Conservation (phyloP, 192 early-diverging fungal species). For the Rhizophagus clarus region DNA sequence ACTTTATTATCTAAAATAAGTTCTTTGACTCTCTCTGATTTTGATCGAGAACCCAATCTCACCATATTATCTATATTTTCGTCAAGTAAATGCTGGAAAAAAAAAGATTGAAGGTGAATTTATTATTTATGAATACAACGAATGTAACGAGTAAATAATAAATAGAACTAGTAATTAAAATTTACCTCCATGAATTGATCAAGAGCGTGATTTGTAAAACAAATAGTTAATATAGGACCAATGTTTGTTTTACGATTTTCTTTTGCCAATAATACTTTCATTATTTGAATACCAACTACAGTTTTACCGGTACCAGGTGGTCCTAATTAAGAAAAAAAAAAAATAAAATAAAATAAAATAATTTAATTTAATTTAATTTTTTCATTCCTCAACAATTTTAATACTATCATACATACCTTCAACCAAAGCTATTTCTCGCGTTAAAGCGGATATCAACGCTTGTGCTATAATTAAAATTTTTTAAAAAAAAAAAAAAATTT, state of each 20-base stretch:
- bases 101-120: too few relatives aligned
- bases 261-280: constrained; percentile 40
- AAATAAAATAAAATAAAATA: too few relatives aligned
- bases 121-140: too few relatives aligned
- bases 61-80: constrained; percentile 35
- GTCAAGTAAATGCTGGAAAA: background rate
- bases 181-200: constrained; percentile 58
- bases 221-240: constrained; percentile 53
- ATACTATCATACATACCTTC: constrained; percentile 35
- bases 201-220: constrained; percentile 64
- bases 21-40: constrained; percentile 34
- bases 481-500: background rate
- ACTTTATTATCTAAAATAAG: background rate
- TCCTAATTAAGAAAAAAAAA: too few relatives aligned
- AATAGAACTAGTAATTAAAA: too few relatives aligned
- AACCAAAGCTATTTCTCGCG: constrained; percentile 53
- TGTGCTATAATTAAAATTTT: constrained; percentile 15
- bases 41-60: constrained; percentile 49
- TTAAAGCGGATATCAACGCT: constrained; percentile 50
- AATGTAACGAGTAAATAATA: too few relatives aligned
- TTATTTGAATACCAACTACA: constrained; percentile 55
- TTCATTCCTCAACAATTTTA: too few relatives aligned
- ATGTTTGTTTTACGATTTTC: constrained; percentile 35
- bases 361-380: too few relatives aligned
- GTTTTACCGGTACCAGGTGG: constrained; percentile 59